These are phyloP conservation scores for Coffea humblotiana DNA, from an alignment of 305 asterid species.

Conservation along the genomic window DNA sequence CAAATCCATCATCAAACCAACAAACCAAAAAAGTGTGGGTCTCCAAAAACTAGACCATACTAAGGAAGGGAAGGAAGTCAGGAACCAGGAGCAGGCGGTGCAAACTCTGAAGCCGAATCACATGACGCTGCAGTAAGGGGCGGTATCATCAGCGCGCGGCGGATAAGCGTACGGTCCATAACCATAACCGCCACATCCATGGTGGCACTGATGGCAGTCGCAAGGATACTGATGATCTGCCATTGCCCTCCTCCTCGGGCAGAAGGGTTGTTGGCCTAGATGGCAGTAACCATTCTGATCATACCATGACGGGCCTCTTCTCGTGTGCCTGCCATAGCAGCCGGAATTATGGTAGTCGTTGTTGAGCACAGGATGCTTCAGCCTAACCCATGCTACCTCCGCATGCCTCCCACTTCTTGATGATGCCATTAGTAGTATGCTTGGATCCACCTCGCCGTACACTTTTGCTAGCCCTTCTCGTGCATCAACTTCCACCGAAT, in stretches of 20 bases:
- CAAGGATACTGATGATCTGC: background rate
- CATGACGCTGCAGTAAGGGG: background rate
- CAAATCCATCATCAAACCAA: too few species aligned
- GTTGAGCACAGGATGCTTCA: background rate
- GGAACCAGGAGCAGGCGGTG: background rate
- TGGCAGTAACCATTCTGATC: background rate
- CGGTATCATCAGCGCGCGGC: background rate
- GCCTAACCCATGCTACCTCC: conserved; percentile 2
- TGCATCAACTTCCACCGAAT: conserved; percentile 19
- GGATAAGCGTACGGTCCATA: background rate
- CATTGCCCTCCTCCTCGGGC: background rate
- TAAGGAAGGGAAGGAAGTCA: too few species aligned
- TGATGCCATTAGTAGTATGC: conserved; percentile 13
- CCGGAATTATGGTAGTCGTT: background rate
- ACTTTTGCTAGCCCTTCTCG: conserved; percentile 16
- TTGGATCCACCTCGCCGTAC: conserved; percentile 29
- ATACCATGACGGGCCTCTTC: background rate
- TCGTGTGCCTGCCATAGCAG: background rate
- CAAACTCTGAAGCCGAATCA: background rate
- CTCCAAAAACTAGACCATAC: background rate
- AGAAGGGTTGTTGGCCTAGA: background rate
- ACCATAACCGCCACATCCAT: background rate
- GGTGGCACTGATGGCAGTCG: background rate
- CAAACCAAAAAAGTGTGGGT: too few species aligned
- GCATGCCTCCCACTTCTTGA: conserved; percentile 23